Conservation (phyloP, 768 basidiomycete genomes). For the Infundibulicybe gibba region DNA sequence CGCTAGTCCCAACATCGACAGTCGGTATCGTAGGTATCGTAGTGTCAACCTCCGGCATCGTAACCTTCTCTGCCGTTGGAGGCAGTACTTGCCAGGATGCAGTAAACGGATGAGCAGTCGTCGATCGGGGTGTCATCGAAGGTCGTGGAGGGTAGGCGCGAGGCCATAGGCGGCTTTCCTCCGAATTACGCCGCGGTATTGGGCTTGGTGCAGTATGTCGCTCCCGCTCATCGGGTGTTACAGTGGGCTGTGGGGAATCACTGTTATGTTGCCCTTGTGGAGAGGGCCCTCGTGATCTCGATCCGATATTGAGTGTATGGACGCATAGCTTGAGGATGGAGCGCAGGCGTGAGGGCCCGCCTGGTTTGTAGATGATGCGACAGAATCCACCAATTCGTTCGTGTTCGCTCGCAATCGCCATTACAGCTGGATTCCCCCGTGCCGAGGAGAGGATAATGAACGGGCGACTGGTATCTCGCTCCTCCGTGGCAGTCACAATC, state of each 20-base stretch:
- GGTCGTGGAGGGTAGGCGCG: slow-evolving; percentile 33
- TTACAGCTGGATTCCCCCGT: slow-evolving; percentile 60
- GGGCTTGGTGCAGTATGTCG: slow-evolving; percentile 3
- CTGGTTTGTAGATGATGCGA: slow-evolving; percentile 86
- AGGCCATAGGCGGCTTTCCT: slow-evolving; percentile 28
- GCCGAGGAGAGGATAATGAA: slow-evolving; percentile 75
- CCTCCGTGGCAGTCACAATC: slow-evolving; percentile 53
- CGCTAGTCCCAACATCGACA: slow-evolving; percentile 53
- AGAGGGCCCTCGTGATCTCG: slow-evolving; percentile 15
- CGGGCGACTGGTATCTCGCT: slow-evolving; percentile 54
- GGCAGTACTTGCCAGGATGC: slow-evolving; percentile 29
- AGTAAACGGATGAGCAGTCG: slow-evolving; percentile 39
- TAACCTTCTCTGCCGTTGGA: slow-evolving; percentile 25
- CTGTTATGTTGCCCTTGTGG: background rate
- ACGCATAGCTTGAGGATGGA: slow-evolving; percentile 61
- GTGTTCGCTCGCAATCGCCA: slow-evolving; percentile 64
- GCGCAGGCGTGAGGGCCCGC: slow-evolving; percentile 74
- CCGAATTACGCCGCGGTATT: slow-evolving; percentile 43
- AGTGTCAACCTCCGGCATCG: slow-evolving; percentile 20
- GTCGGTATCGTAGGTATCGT: slow-evolving; percentile 30
- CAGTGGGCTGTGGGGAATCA: background rate
- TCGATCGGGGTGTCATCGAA: slow-evolving; percentile 47
- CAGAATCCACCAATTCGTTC: slow-evolving; percentile 85
- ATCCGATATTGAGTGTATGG: slow-evolving; percentile 49
- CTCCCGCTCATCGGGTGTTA: slow-evolving; percentile 3